A percentile compares a stretch with the other conserved stretches of the same genome.
phyloP scores from a whole-genome alignment of 1,284 basidiomycete species.

The Paramarasmius palmivorus region DNA sequence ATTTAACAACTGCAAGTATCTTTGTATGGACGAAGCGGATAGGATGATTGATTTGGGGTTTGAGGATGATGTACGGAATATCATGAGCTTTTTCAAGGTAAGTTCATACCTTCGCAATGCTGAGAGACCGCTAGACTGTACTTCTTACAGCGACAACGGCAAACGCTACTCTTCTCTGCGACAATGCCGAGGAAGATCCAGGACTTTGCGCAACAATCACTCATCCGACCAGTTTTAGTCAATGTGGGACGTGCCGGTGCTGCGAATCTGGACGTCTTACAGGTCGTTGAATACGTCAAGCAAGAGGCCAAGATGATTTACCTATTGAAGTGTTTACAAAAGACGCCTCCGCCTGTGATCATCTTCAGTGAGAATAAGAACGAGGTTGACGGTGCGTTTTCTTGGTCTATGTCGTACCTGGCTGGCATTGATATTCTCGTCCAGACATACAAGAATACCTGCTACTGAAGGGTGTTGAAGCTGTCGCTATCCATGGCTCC shows the following conservation, averaged over 20 bases:
- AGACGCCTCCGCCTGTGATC: conserved; percentile 97
- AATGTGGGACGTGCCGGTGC: conserved; percentile 98
- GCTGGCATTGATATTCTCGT: not conserved
- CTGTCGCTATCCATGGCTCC: conserved; percentile 97
- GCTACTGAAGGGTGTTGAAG: conserved; percentile 95
- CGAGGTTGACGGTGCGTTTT: conserved; percentile 86
- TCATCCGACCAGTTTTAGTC: conserved; percentile 91
- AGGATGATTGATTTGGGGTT: conserved; percentile 99
- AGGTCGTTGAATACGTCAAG: conserved; percentile 98
- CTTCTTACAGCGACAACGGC: conserved; percentile 78
- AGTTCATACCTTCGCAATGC: conserved; percentile 19
- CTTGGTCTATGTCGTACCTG: not conserved
- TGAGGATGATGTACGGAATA: conserved; percentile 97
- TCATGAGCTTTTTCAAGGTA: conserved; percentile 98
- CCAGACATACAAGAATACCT: conserved; percentile 98
- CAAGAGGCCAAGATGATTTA: conserved; percentile 99
- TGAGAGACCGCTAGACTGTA: not conserved
- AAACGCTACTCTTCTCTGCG: conserved; percentile 96
- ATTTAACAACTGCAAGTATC: conserved; percentile 89
- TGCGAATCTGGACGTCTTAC: conserved; percentile 94
- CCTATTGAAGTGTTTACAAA: conserved; percentile 95
- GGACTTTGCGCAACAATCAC: conserved; percentile 95
- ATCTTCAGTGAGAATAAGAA: conserved; percentile 99
- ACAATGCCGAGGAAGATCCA: conserved; percentile 99
- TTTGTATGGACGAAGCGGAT: conserved; percentile 99